Conservation (phyloP, 1,284 basidiomycete genomes). For the Trametes versicolor region DNA sequence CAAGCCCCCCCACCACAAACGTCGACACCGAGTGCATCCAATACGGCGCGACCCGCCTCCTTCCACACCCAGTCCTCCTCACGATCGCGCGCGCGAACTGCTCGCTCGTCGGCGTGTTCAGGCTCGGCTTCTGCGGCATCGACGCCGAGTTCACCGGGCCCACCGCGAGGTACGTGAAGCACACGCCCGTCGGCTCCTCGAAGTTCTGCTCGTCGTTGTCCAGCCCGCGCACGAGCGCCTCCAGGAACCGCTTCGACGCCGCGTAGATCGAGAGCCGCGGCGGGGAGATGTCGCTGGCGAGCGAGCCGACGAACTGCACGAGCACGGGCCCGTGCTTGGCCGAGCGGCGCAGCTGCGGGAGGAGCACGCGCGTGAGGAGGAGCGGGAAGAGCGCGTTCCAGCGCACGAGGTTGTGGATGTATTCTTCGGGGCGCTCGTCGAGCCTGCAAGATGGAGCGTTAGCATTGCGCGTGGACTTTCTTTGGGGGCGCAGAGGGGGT, state of each 20-base stretch:
- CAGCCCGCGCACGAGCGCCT: conserved; percentile 37
- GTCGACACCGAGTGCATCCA: conserved; percentile 30
- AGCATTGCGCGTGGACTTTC: not conserved
- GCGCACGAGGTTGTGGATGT: conserved; percentile 32
- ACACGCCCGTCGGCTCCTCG: conserved; percentile 37
- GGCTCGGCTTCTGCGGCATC: conserved; percentile 16
- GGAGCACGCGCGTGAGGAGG: conserved; percentile 41
- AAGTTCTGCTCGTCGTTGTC: conserved; percentile 40
- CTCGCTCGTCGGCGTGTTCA: conserved; percentile 33
- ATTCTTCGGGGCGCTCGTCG: conserved; percentile 36
- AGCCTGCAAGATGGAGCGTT: conserved; percentile 23
- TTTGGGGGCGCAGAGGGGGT: too few relatives aligned
- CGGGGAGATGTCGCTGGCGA: conserved; percentile 35
- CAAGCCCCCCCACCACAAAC: conserved; percentile 25
- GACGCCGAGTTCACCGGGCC: conserved; percentile 35
- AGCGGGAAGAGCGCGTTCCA: conserved; percentile 41
- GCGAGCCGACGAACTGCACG: conserved; percentile 41
- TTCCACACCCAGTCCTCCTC: conserved; percentile 34
- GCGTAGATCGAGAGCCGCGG: conserved; percentile 40
- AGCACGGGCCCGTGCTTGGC: conserved; percentile 37
- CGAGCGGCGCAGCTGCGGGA: conserved; percentile 39
- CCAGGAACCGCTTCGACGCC: conserved; percentile 39
- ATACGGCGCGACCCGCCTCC: conserved; percentile 33
- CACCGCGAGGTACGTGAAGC: conserved; percentile 37
- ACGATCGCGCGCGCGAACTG: conserved; percentile 35